A percentile compares a stretch with the other conserved stretches of the same genome.
phyloP scores from a whole-genome alignment of 352 stramenopile genomes.

The Phytopythium boreale region DNA sequence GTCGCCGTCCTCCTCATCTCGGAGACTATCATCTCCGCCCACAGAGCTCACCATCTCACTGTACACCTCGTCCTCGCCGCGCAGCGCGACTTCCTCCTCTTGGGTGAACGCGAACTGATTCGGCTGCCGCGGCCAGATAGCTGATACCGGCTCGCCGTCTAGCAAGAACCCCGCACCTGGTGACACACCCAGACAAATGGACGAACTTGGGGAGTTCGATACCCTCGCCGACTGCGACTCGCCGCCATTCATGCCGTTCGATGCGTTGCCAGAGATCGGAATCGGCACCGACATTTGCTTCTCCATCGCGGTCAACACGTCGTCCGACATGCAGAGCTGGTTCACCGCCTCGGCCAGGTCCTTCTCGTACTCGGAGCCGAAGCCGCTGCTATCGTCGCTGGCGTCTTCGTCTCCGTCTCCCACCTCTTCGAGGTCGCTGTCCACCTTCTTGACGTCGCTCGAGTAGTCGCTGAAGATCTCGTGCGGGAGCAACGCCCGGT shows the following conservation, averaged over 20 bases:
- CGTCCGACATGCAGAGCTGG: slow-evolving; percentile 64
- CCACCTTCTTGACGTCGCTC: slow-evolving; percentile 7
- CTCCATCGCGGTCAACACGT: slow-evolving; percentile 45
- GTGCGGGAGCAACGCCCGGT: slow-evolving; percentile 3
- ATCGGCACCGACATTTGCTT: slow-evolving; percentile 54
- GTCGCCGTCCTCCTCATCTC: slow-evolving; percentile 37
- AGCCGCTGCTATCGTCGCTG: slow-evolving; percentile 42
- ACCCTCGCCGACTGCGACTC: slow-evolving; percentile 19
- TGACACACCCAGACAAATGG: slow-evolving; percentile 56
- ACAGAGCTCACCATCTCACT: slow-evolving; percentile 70
- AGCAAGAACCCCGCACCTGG: slow-evolving; percentile 50
- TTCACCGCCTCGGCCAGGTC: slow-evolving; percentile 66
- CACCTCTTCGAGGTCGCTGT: slow-evolving; percentile 7
- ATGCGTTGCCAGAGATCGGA: slow-evolving; percentile 26
- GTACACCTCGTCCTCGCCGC: slow-evolving; percentile 77
- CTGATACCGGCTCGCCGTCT: slow-evolving; percentile 69
- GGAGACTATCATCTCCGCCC: slow-evolving; percentile 56
- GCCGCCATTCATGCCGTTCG: slow-evolving; percentile 1
- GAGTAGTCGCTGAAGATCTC: slow-evolving; percentile 11
- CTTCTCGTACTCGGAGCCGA: slow-evolving; percentile 66
- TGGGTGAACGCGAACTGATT: slow-evolving; percentile 86
- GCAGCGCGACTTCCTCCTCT: slow-evolving; percentile 61
- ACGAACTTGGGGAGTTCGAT: slow-evolving; percentile 67
- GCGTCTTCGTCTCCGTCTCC: slow-evolving; percentile 7
- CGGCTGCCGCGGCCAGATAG: slow-evolving; percentile 73